phyloP scores from a whole-genome alignment of 2,329 filamentous ascomycete genomes.

The Drechslerella dactyloides region DNA sequence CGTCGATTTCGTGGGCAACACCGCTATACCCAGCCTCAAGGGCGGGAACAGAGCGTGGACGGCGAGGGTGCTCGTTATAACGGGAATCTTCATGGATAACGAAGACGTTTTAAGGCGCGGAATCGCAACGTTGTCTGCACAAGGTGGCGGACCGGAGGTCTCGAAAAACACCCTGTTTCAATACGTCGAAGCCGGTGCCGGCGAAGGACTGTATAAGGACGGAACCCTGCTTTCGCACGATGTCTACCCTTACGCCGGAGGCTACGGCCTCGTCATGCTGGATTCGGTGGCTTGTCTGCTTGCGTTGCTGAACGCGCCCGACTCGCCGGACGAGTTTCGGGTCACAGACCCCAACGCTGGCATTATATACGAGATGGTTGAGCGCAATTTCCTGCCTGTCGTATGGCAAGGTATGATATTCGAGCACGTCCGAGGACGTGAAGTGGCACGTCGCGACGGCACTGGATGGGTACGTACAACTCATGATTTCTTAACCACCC shows the following conservation, averaged over 20 bases:
- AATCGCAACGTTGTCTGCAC: constrained; percentile 21
- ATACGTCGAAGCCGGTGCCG: constrained; percentile 31
- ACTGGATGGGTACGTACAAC: constrained; percentile 23
- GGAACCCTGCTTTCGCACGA: constrained; percentile 49
- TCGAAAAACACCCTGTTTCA: constrained; percentile 19
- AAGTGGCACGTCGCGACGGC: constrained; percentile 9
- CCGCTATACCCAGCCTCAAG: constrained; percentile 13
- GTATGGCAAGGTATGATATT: constrained; percentile 42
- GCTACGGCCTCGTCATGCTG: constrained; percentile 36
- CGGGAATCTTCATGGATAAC: constrained; percentile 31
- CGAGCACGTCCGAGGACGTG: constrained; percentile 35
- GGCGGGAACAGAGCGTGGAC: constrained; percentile 41
- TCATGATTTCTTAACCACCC: neutral
- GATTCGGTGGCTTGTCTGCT: constrained; percentile 12
- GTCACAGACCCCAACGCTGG: constrained; percentile 12
- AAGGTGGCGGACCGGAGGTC: constrained; percentile 6
- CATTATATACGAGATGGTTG: constrained; percentile 30
- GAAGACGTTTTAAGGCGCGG: constrained; percentile 6
- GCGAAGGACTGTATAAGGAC: constrained; percentile 43
- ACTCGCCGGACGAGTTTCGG: constrained; percentile 18
- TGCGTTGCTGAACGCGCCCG: constrained; percentile 17
- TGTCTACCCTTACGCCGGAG: constrained; percentile 49
- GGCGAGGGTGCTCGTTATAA: constrained; percentile 3
- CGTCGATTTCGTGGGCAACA: constrained; percentile 23
- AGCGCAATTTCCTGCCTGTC: constrained; percentile 34